These are phyloP conservation scores for Heterobasidion irregulare DNA, from an alignment of 1,284 basidiomycete species.

Conservation along the genomic window DNA sequence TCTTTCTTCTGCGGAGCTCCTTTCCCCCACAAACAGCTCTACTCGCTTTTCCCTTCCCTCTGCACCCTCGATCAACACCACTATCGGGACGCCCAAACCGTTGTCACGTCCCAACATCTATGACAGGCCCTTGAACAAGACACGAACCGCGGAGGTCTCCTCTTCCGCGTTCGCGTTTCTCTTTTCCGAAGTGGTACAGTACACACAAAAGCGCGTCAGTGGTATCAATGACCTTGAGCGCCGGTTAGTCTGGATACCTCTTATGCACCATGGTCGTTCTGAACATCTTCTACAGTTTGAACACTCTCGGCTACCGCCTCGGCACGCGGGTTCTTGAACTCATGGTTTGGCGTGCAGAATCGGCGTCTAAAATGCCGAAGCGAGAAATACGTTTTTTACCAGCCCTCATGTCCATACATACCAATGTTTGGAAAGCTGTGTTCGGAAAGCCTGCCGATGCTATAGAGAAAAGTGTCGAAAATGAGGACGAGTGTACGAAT, in stretches of 20 bases:
- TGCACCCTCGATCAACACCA: constrained; percentile 38
- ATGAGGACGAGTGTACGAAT: constrained; percentile 85
- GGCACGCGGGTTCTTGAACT: constrained; percentile 79
- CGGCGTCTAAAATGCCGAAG: constrained; percentile 71
- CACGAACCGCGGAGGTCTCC: constrained; percentile 74
- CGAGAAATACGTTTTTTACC: constrained; percentile 85
- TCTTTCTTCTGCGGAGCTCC: constrained; percentile 52
- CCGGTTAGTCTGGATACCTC: constrained; percentile 16
- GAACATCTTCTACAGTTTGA: constrained; percentile 47
- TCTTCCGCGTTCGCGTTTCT: constrained; percentile 80
- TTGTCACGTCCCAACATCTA: constrained; percentile 63
- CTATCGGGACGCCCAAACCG: constrained; percentile 30
- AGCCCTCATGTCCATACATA: constrained; percentile 86
- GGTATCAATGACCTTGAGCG: constrained; percentile 94
- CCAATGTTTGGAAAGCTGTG: constrained; percentile 89
- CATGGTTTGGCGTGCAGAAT: constrained; percentile 66
- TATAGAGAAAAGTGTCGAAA: constrained; percentile 92
- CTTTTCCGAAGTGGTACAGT: constrained; percentile 88
- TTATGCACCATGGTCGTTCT: constrained; percentile 3
- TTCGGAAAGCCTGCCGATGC: constrained; percentile 93
- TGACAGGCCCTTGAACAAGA: constrained; percentile 81
- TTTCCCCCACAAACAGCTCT: constrained; percentile 52
- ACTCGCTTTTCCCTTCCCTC: constrained; percentile 63
- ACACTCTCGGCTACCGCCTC: constrained; percentile 85
- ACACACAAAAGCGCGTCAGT: constrained; percentile 90